A percentile compares a stretch with the other conserved stretches of the same genome.
Conservation (phyloP, 805 yeast species). For the Saccharomycopsis schoenii region DNA sequence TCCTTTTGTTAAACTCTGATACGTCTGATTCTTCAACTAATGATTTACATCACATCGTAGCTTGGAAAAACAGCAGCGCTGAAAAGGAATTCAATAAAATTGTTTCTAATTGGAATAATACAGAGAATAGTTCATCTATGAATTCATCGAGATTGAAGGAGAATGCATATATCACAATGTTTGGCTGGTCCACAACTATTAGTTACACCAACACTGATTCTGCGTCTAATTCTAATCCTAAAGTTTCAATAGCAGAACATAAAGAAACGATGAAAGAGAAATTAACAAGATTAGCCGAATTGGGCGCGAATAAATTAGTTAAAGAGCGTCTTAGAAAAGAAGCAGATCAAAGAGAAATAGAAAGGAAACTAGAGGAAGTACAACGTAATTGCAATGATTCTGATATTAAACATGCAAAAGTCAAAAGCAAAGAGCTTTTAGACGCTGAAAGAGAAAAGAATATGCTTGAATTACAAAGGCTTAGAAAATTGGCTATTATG, state of each 20-base stretch:
- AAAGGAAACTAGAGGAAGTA: neutral
- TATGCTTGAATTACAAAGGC: neutral
- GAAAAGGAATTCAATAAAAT: conserved; percentile 7
- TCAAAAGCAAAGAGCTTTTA: neutral
- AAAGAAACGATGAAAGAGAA: conserved; percentile 8
- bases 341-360: conserved; percentile 2
- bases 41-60: neutral
- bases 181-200: conserved; percentile 16
- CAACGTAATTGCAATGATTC: neutral
- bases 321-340: conserved; percentile 1
- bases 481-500: neutral
- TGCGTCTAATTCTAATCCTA: neutral
- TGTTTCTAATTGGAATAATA: conserved; percentile 6
- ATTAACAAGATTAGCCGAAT: conserved; percentile 5
- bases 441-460: neutral
- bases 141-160: neutral
- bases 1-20: neutral
- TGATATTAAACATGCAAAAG: neutral
- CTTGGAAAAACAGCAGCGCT: conserved; percentile 13
- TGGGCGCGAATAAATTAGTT: conserved; percentile 11
- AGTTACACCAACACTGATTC: neutral
- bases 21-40: neutral
- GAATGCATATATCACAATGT: conserved; percentile 13
- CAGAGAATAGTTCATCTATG: neutral
- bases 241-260: neutral